Percentiles rank a stretch among this genome's conserved stretches.
Conservation (phyloP, 2,329 filamentous ascomycete species). For the Trichoderma sp. region DNA sequence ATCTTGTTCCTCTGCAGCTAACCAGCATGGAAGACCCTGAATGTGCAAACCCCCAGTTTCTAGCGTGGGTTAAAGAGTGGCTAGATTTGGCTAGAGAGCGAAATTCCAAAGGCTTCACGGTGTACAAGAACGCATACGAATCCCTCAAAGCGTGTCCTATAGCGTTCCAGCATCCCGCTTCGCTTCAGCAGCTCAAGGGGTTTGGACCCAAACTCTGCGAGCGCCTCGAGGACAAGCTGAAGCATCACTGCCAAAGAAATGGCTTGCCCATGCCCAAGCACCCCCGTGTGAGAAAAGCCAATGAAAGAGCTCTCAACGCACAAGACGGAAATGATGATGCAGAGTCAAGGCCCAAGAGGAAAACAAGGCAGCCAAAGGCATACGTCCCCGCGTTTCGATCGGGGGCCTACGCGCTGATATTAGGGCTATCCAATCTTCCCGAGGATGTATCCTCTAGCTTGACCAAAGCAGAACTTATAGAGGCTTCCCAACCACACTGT, state of each 20-base stretch:
- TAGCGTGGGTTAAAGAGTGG: constrained; percentile 76
- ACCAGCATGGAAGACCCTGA: constrained; percentile 31
- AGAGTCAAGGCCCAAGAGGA: constrained; percentile 51
- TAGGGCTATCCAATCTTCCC: constrained; percentile 60
- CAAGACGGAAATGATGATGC: constrained; percentile 38
- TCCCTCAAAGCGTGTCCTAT: constrained; percentile 74
- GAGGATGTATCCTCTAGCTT: constrained; percentile 53
- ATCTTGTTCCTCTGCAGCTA: background rate
- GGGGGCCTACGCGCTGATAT: constrained; percentile 68
- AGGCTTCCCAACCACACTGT: constrained; percentile 66
- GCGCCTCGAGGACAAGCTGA: constrained; percentile 60
- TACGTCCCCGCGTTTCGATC: constrained; percentile 73
- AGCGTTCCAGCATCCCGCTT: constrained; percentile 66
- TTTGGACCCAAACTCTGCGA: constrained; percentile 70
- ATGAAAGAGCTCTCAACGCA: constrained; percentile 28
- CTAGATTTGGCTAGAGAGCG: constrained; percentile 65
- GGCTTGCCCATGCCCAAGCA: constrained; percentile 64
- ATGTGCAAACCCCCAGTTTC: constrained; percentile 67
- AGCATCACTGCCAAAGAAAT: constrained; percentile 62
- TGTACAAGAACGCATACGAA: constrained; percentile 72
- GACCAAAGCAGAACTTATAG: constrained; percentile 66
- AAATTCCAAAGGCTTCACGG: constrained; percentile 67
- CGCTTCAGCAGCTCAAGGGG: constrained; percentile 69
- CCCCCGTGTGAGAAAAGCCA: constrained; percentile 44
- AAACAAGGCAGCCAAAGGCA: constrained; percentile 54